These are phyloP conservation scores for Gymnopilus junonius DNA, from an alignment of 768 basidiomycete species.

Conservation along the genomic window DNA sequence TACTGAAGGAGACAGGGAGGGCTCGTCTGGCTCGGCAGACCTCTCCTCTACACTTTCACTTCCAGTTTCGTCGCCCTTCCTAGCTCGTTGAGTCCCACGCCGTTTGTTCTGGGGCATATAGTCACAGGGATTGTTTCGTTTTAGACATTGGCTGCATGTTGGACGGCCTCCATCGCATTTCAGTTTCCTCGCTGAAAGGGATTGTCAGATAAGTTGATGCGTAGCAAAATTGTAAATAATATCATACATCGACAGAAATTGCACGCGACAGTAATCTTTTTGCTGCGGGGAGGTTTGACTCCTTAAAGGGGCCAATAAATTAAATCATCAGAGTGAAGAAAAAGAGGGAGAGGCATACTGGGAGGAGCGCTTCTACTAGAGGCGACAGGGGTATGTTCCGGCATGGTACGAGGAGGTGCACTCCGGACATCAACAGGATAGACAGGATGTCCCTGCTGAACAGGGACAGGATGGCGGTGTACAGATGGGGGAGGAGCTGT, in stretches of 20 bases:
- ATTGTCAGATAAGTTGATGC: background rate
- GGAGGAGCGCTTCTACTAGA: constrained; percentile 37
- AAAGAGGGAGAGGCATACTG: constrained; percentile 24
- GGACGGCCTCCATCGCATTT: constrained; percentile 89
- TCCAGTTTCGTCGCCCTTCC: constrained; percentile 70
- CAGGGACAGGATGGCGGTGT: constrained; percentile 28
- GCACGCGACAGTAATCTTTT: constrained; percentile 90
- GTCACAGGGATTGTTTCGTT: constrained; percentile 79
- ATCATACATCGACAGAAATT: constrained; percentile 87
- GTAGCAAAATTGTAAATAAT: constrained; percentile 4
- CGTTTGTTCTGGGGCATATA: constrained; percentile 81
- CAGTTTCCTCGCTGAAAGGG: constrained; percentile 72
- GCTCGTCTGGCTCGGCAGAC: constrained; percentile 54
- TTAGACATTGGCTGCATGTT: constrained; percentile 81
- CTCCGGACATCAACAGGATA: constrained; percentile 48
- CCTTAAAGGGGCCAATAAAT: constrained; percentile 38
- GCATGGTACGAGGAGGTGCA: constrained; percentile 44
- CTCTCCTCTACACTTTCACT: constrained; percentile 67
- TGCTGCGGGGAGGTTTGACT: constrained; percentile 68
- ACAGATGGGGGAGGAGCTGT: constrained; percentile 30
- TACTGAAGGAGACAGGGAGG: constrained; percentile 63
- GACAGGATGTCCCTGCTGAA: constrained; percentile 46
- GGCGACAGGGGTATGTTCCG: constrained; percentile 43
- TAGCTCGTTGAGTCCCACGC: constrained; percentile 60
- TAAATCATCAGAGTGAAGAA: background rate